Conservation (phyloP, 1,284 basidiomycete genomes). For the Marasmius tenuissimus region DNA sequence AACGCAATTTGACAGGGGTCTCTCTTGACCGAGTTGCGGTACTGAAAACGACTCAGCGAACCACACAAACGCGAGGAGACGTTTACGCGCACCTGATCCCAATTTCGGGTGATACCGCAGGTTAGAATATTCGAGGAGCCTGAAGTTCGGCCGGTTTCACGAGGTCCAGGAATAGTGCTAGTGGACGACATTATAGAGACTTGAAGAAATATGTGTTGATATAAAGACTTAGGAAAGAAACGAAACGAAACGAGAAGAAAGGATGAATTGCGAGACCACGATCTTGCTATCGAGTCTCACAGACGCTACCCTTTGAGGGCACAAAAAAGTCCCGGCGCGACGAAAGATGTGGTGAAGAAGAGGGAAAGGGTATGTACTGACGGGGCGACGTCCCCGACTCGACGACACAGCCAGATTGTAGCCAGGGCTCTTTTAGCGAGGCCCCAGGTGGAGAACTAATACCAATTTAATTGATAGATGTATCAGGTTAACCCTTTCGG, state of each 20-base stretch:
- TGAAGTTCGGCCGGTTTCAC: neutral
- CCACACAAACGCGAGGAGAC: neutral
- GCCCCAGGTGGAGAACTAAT: neutral
- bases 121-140: neutral
- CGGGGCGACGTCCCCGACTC: neutral
- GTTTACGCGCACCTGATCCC: no score
- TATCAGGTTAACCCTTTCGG: neutral
- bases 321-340: no score
- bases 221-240: neutral
- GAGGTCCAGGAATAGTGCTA: neutral
- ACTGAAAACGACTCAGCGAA: neutral
- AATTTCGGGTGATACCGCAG: neutral
- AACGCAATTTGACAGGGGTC: neutral
- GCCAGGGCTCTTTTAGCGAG: neutral
- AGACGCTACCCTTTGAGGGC: no score
- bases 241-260: no score
- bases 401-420: neutral
- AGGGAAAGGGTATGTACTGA: no score
- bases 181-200: neutral
- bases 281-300: no score
- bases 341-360: no score
- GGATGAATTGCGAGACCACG: no score
- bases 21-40: neutral
- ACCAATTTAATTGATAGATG: neutral
- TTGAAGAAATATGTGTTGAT: neutral